Evolutionary conservation across 495 filamentous ascomycete species (phyloP), one percentile per base, ranked within the genome.

Genomic region (Aspergillus baeticus): DNA sequence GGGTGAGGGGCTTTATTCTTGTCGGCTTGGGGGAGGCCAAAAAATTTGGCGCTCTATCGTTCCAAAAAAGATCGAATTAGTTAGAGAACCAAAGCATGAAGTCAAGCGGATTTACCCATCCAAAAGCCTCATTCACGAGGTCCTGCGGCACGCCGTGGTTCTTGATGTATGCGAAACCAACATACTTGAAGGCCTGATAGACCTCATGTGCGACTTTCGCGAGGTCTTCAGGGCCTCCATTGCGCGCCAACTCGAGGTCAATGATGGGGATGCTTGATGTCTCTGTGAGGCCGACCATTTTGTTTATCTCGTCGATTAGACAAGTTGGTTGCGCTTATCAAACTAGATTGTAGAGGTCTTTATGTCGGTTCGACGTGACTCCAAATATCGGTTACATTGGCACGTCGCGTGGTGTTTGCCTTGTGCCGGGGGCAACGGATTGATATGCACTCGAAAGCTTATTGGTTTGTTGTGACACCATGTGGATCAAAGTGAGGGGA

Each of bases 91-190:
- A n/a, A 15, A 15, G n/a, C 6, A 22, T 11, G 26, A 17, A 14
- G 2, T 3, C 33, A 34, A 10, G n/a, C n/a, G n/a, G 13, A 15
- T 14, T 26, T 36, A 49, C 45, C 45, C 45, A 49, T 36, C 45
- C 22, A 34, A 47, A 55, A 4, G 53, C 53, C 3, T 48, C 43
- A 21, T 55, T 43, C 1, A 55, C 15, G 11, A 47, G 42, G 2
- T 55, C 43, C 34, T 55, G 53, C 10, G 53, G 53, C 11, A 55
- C 22, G 1, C 53, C 53, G n/a, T 55, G 53, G 34, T 48, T 48
- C 15, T 55, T 39, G 6, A 55, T 38, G 13, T 55, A 55, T 18
- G 34, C 33, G 21, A 55, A 55, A 0, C 53, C 53, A 10, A 38
- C 33, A 38, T 29, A 15, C 15, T 55, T 47, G 34, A 55, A 48